Evolutionary conservation across 2,329 filamentous ascomycete species (phyloP), one percentile per base, ranked within the genome.

Genomic region (Trematosphaeria pertusa): DNA sequence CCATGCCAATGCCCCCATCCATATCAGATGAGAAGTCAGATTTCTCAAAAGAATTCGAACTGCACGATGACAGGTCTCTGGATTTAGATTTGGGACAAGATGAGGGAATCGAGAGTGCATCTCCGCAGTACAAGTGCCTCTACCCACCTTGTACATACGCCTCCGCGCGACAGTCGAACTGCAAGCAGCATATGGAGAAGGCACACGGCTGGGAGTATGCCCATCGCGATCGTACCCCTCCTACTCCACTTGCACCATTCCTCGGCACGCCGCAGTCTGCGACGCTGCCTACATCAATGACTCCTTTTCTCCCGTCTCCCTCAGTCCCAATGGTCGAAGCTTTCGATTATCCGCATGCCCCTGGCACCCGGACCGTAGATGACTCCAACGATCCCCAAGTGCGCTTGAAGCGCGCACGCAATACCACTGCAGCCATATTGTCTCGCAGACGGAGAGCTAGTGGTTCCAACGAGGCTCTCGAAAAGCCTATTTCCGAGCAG

Each of bases 121-220:
- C 94, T 4, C 80, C 85, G 34, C 86, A 95, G 77, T 96, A 86
- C 73, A 86, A 89, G 75, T 99, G 94, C 75, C 75, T 85, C 37
- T 97, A 83, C 74, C 81, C 85, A 61, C 87, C 87, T 18, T 97
- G 94, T 80, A 86, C 89, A 0, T 97, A 97, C 78, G 88, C 91
- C 66, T 96, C 92, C 9, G 97, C 97, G 80, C 87, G 92, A 49
- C 89, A 96, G 76, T 94, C 89, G 54, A 97, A 97, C 73, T 95
- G 91, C 82, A 97, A 97, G 71, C 93, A 97, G 74, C 92, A 97
- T 75, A 97, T 97, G 92, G 93, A 97, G 78, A 97, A 97, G 74
- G 88, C 90, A 0, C 92, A 97, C 65, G 87, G 87, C 48, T 96
- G 90, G 88, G 80, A 81, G n/a, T 97, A 97, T 61, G 82, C 92